Base-by-base conservation (phyloP, 108 stramenopile species). In the Conticribra weissflogii region DNA sequence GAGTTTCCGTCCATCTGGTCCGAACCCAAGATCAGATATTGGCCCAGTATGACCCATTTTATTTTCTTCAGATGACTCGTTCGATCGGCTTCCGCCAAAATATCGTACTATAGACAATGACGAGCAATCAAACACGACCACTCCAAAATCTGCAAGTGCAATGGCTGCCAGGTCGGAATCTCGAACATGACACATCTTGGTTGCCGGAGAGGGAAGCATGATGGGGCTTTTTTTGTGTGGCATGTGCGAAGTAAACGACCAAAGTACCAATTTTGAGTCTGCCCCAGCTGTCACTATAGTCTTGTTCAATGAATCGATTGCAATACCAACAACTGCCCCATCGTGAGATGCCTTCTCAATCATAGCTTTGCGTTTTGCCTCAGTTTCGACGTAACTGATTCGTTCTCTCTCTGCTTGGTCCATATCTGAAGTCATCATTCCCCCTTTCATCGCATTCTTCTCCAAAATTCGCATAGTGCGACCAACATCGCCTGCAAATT, bases 191-290 rank as follows among this genome's bases (percentile, higher is more conserved):
- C 77, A 71, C 16, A 92, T 59, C 66, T 87, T 89, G n/a, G 88
- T 89, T 3, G 91, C 89, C 3, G 86, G 85, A 60, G 78, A 78
- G 2, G 89, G 85, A 24, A 95, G 63, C 34, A 66, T 54, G 54
- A 77, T 82, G 7, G 94, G 94, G 53, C 85, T 85, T 68, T 90
- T 92, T 56, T 78, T 89, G 68, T 95, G 86, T 18, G 94, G 88
- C 50, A 81, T 87, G 74, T 97, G 96, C 0, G 85, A 86, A 21
- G 57, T 72, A 68, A 98, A 97, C 45, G 72, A 79, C 98, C 98
- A 99, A 17, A 96, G 84, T 63, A 93, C 86, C 27, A 99, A 63
- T 45, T 85, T 89, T 32, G 91, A 93, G 72, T 98, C 96, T 19
- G 79, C 53, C 12, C 97, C 96, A 14, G 84, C 92, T 18, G 91